These are phyloP conservation scores for Leccinum ochraceum DNA, from an alignment of 768 basidiomycete genomes.

Conservation along the genomic window DNA sequence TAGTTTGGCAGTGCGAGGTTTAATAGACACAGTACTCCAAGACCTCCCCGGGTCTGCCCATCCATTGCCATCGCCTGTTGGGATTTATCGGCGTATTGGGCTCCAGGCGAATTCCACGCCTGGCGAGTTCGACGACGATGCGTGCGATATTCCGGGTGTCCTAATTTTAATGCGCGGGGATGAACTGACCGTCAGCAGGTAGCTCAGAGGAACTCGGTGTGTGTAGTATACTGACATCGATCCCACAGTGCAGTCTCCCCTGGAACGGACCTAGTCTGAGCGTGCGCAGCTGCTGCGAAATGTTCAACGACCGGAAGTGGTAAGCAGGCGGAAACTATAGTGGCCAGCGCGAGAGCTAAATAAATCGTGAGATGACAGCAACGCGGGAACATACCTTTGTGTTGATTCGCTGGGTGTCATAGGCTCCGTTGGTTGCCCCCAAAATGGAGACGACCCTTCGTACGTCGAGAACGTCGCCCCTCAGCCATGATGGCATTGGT, in stretches of 20 bases:
- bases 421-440: constrained; percentile 21
- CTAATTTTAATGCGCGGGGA: constrained; percentile 39
- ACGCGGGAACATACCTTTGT: constrained; percentile 17
- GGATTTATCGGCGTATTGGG: constrained; percentile 74
- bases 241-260: constrained; percentile 85
- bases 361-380: background rate
- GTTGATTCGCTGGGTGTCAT: constrained; percentile 11
- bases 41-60: constrained; percentile 75
- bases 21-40: constrained; percentile 45
- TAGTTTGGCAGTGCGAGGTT: background rate
- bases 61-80: constrained; percentile 78
- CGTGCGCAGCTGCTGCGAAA: constrained; percentile 71
- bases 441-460: constrained; percentile 58
- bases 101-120: constrained; percentile 62
- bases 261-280: constrained; percentile 74
- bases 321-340: constrained; percentile 18
- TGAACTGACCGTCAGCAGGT: constrained; percentile 5
- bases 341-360: constrained; percentile 1
- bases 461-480: constrained; percentile 74
- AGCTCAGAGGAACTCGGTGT: background rate
- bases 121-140: constrained; percentile 76
- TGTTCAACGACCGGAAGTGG: constrained; percentile 50
- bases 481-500: constrained; percentile 71
- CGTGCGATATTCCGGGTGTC: constrained; percentile 89
- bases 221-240: constrained; percentile 71